These are phyloP conservation scores for Trametes elegans DNA, from an alignment of 768 basidiomycete genomes.

Conservation along the genomic window DNA sequence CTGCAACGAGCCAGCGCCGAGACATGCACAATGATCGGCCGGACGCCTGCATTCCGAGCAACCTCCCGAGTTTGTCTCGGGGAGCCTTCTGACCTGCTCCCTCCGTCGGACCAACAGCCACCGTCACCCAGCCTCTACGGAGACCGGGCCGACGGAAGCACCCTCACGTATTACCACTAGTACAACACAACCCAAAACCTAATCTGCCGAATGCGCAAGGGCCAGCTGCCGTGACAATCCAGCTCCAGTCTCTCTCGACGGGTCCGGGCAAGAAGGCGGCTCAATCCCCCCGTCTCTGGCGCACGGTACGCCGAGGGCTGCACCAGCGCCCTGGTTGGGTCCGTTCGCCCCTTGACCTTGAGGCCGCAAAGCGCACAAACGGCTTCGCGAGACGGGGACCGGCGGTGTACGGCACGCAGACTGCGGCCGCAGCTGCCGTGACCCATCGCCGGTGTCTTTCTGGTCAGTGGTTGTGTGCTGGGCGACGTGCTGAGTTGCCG, in stretches of 20 bases:
- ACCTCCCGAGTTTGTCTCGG: not conserved
- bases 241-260: not conserved
- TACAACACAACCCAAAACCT: conserved; percentile 14
- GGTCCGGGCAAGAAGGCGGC: not conserved
- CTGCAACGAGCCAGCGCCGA: too few species aligned
- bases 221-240: not conserved
- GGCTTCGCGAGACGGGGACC: too few species aligned
- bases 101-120: not conserved
- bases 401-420: too few species aligned
- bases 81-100: not conserved
- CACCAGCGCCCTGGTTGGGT: too few species aligned
- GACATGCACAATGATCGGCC: too few species aligned
- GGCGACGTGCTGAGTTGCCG: too few species aligned
- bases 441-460: too few species aligned
- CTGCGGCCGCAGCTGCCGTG: too few species aligned
- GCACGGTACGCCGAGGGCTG: too few species aligned
- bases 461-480: too few species aligned
- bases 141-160: conserved; percentile 5
- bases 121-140: not conserved
- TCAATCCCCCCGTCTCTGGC: not conserved
- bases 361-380: too few species aligned
- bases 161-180: not conserved
- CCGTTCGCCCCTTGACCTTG: too few species aligned
- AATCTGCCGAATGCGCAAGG: not conserved
- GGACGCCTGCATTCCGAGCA: not conserved